These are phyloP conservation scores for Albifimbria verrucaria DNA, from an alignment of 2,329 filamentous ascomycete genomes.

Conservation along the genomic window DNA sequence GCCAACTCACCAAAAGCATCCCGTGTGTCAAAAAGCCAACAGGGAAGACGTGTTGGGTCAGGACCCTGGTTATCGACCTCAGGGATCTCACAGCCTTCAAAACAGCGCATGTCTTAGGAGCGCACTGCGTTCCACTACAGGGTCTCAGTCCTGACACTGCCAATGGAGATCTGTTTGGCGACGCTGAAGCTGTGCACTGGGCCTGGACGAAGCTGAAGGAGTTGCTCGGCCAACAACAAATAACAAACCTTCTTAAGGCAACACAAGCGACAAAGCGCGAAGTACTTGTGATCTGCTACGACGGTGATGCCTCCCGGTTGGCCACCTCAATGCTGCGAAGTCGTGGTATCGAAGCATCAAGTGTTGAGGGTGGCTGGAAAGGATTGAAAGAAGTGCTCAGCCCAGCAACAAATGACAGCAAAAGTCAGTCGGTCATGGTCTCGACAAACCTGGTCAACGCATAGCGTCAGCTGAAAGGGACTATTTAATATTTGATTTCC, in stretches of 20 bases:
- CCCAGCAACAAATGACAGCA: background rate
- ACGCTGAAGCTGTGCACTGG: slow-evolving; percentile 36
- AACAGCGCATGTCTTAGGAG: slow-evolving; percentile 38
- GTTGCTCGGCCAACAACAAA: slow-evolving; percentile 29
- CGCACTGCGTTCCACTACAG: slow-evolving; percentile 10
- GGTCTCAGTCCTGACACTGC: background rate
- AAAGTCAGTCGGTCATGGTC: background rate
- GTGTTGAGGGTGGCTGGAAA: slow-evolving; percentile 38
- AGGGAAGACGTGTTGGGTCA: background rate
- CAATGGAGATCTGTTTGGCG: slow-evolving; percentile 30
- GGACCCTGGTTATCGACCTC: slow-evolving; percentile 37
- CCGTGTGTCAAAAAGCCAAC: background rate
- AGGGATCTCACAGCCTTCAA: slow-evolving; percentile 39
- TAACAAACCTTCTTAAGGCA: slow-evolving; percentile 3
- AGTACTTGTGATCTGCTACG: slow-evolving; percentile 48
- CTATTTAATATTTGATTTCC: background rate
- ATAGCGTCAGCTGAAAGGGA: background rate
- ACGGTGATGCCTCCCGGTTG: slow-evolving; percentile 51
- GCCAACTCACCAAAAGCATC: background rate
- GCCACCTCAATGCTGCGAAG: slow-evolving; percentile 51
- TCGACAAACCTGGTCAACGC: background rate
- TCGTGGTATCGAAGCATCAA: slow-evolving; percentile 44
- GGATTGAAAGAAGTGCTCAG: background rate
- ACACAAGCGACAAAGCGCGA: slow-evolving; percentile 14
- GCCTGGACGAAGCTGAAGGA: slow-evolving; percentile 46